These are phyloP conservation scores for Aspergillus avenaceus DNA, from an alignment of 495 filamentous ascomycete genomes.

Conservation along the genomic window DNA sequence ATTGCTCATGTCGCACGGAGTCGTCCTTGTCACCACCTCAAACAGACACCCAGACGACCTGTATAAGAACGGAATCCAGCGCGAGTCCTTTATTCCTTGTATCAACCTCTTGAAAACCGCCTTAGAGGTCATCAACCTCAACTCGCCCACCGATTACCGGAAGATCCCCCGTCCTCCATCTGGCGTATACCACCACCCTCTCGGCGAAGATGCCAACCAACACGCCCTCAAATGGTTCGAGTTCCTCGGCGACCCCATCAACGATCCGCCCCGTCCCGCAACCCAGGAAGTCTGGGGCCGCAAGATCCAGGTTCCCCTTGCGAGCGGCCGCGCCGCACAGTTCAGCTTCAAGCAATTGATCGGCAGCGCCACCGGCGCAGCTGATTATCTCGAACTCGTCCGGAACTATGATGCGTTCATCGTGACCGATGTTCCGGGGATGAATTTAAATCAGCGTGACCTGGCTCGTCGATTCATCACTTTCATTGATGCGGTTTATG, in stretches of 20 bases:
- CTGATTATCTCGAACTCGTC: constrained; percentile 93
- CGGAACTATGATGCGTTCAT: constrained; percentile 88
- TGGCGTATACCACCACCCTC: constrained; percentile 85
- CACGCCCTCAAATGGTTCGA: constrained; percentile 94
- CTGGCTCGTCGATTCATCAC: constrained; percentile 92
- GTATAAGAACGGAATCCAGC: constrained; percentile 97
- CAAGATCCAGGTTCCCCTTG: constrained; percentile 78
- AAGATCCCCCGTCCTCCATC: constrained; percentile 92
- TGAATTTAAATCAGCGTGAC: constrained; percentile 84
- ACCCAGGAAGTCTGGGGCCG: constrained; percentile 92
- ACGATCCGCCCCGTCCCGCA: constrained; percentile 70
- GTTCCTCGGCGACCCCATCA: constrained; percentile 79
- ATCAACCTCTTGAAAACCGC: constrained; percentile 84
- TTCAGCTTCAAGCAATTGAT: constrained; percentile 92
- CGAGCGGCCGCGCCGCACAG: constrained; percentile 81
- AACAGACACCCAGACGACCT: constrained; percentile 94
- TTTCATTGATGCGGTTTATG: constrained; percentile 94
- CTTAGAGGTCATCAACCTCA: constrained; percentile 85
- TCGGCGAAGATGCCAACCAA: constrained; percentile 68
- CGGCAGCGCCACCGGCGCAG: constrained; percentile 79
- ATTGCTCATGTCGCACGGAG: constrained; percentile 89
- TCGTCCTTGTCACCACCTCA: constrained; percentile 92
- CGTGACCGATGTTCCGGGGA: constrained; percentile 84
- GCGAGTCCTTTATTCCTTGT: constrained; percentile 89
- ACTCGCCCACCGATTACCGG: constrained; percentile 94